Conservation (phyloP, 768 basidiomycete genomes). For the Rhodotorula taiwanensis region DNA sequence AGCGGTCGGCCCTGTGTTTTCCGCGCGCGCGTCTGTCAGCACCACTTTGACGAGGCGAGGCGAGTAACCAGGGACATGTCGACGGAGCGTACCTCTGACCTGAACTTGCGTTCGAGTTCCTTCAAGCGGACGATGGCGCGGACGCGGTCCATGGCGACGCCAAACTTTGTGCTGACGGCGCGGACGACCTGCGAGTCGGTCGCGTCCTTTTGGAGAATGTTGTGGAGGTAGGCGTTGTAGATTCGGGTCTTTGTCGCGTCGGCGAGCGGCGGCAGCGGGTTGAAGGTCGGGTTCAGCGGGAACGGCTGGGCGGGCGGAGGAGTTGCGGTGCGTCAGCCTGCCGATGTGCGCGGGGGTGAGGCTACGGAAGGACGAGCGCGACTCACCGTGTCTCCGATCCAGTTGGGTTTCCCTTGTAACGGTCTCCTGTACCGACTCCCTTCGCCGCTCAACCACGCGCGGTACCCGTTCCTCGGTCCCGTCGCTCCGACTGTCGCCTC, state of each 20-base stretch:
- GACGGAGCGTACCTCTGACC: constrained; percentile 46
- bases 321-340: not conserved
- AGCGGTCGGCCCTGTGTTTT: constrained; percentile 55
- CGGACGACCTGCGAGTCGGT: constrained; percentile 31
- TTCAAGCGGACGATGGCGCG: constrained; percentile 78
- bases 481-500: no score
- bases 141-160: constrained; percentile 67
- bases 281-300: constrained; percentile 75
- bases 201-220: constrained; percentile 48
- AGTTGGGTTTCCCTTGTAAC: constrained; percentile 26
- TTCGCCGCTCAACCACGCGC: constrained; percentile 32
- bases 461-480: constrained; percentile 17
- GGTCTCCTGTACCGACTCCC: constrained; percentile 20
- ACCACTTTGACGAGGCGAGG: not conserved
- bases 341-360: not conserved
- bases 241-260: constrained; percentile 56
- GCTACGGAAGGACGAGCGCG: not conserved
- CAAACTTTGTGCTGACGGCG: constrained; percentile 48
- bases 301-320: constrained; percentile 58
- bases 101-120: constrained; percentile 64
- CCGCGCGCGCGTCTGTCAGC: constrained; percentile 5
- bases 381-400: constrained; percentile 37
- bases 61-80: not conserved
- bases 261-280: constrained; percentile 69
- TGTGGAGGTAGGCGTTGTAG: constrained; percentile 56